phyloP scores from a whole-genome alignment of 192 early-diverging fungal species.

The Coemansia sp. region DNA sequence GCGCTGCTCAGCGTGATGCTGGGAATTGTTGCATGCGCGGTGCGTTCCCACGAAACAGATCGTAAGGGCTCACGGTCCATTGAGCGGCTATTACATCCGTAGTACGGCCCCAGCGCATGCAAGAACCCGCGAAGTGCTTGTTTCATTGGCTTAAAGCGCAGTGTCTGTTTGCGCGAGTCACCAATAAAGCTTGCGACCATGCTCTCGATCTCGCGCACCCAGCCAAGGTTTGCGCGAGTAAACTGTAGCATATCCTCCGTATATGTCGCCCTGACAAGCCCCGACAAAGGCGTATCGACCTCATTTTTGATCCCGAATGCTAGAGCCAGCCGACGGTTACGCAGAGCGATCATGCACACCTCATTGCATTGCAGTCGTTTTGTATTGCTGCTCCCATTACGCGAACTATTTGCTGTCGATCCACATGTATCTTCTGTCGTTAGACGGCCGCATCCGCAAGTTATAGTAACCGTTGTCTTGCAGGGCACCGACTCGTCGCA shows the following conservation, averaged over 20 bases:
- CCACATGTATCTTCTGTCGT: conserved; percentile 66
- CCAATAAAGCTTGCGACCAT: conserved; percentile 65
- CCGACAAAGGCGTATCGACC: conserved; percentile 33
- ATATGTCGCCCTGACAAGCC: conserved; percentile 54
- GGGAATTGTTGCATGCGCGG: conserved; percentile 26
- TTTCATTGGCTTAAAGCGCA: conserved; percentile 73
- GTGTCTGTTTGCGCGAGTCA: conserved; percentile 54
- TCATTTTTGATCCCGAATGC: conserved; percentile 71
- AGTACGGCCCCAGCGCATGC: conserved; percentile 70
- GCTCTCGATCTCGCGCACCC: conserved; percentile 70
- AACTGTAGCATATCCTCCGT: conserved; percentile 68
- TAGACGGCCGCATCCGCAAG: conserved; percentile 77
- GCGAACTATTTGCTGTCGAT: conserved; percentile 53
- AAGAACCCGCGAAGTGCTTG: conserved; percentile 65
- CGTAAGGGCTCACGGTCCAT: conserved; percentile 76
- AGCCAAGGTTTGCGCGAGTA: conserved; percentile 61
- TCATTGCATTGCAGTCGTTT: conserved; percentile 73
- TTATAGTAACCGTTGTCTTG: conserved; percentile 55
- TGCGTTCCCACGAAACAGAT: conserved; percentile 61
- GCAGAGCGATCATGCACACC: conserved; percentile 72
- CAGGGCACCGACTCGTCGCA: conserved; percentile 82
- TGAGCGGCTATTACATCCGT: conserved; percentile 70
- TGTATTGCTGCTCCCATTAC: conserved; percentile 27
- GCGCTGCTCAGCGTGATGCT: conserved; percentile 38
- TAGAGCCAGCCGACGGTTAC: conserved; percentile 76